Conservation (phyloP, 139 green algal genomes). For the Ostreobium quekettii region DNA sequence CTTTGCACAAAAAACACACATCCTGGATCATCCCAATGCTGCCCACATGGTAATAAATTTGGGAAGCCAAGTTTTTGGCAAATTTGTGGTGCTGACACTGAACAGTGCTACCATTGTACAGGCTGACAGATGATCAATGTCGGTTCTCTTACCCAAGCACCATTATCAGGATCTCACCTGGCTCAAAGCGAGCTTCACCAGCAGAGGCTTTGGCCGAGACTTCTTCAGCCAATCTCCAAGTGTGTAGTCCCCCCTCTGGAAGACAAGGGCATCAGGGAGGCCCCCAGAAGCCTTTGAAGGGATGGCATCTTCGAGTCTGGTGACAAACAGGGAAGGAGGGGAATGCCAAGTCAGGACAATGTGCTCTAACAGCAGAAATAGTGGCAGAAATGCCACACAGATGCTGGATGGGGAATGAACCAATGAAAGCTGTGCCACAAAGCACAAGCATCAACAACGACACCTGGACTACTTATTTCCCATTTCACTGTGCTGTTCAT, state of each 20-base stretch:
- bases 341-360: too few relatives aligned
- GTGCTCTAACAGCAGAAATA: too few relatives aligned
- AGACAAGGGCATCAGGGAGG: background rate
- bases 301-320: constrained; percentile 5
- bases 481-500: background rate
- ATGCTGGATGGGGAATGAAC: background rate
- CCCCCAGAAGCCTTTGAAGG: background rate
- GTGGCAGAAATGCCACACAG: background rate
- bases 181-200: background rate
- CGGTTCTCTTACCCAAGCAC: too few relatives aligned
- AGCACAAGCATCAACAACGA: background rate
- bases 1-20: too few relatives aligned
- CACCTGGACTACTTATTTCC: background rate
- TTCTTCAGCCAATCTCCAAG: background rate
- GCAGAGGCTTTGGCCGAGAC: background rate
- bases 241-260: constrained; percentile 10
- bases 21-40: too few relatives aligned
- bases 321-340: background rate
- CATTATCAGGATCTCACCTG: constrained; percentile 2
- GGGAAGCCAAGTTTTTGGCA: too few relatives aligned
- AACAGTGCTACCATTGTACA: too few relatives aligned
- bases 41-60: too few relatives aligned
- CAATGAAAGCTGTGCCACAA: background rate
- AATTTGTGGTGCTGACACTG: too few relatives aligned
- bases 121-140: too few relatives aligned